A percentile compares a stretch with the other conserved stretches of the same genome.
These are phyloP conservation scores for Zea luxurians DNA, from an alignment of 176 grass and related monocot genomes.

Conservation along the genomic window DNA sequence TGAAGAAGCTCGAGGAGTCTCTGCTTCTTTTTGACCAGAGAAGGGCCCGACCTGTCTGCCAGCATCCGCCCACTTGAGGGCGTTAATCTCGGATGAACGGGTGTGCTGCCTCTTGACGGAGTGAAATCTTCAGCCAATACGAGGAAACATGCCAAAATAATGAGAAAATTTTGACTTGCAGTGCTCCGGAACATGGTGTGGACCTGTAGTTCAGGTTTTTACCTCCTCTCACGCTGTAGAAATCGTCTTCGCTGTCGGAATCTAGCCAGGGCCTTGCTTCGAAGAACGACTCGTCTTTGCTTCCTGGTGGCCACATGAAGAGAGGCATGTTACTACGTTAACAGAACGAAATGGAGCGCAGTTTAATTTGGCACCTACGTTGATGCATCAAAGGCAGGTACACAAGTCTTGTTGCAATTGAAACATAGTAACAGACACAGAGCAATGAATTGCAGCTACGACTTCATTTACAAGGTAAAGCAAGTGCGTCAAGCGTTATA, in stretches of 20 bases:
- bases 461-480: neutral
- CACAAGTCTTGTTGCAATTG: neutral
- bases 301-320: slow-evolving; percentile 52
- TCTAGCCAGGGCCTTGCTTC: slow-evolving; percentile 68
- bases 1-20: slow-evolving; percentile 65
- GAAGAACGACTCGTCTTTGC: slow-evolving; percentile 80
- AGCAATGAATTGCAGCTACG: neutral
- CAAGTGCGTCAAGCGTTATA: neutral
- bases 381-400: neutral
- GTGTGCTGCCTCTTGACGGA: slow-evolving; percentile 55
- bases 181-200: neutral
- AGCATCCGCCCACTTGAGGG: neutral
- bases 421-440: neutral
- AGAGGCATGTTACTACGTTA: neutral
- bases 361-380: neutral
- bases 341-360: neutral
- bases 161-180: neutral
- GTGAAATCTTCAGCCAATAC: slow-evolving; percentile 47
- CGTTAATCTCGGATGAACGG: slow-evolving; percentile 39
- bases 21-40: slow-evolving; percentile 38
- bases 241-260: slow-evolving; percentile 82
- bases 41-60: slow-evolving; percentile 24
- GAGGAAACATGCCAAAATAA: slow-evolving; percentile 6
- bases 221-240: slow-evolving; percentile 86
- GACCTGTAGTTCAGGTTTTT: slow-evolving; percentile 9